phyloP scores from a whole-genome alignment of 768 basidiomycete species.

The Boletales sp. region DNA sequence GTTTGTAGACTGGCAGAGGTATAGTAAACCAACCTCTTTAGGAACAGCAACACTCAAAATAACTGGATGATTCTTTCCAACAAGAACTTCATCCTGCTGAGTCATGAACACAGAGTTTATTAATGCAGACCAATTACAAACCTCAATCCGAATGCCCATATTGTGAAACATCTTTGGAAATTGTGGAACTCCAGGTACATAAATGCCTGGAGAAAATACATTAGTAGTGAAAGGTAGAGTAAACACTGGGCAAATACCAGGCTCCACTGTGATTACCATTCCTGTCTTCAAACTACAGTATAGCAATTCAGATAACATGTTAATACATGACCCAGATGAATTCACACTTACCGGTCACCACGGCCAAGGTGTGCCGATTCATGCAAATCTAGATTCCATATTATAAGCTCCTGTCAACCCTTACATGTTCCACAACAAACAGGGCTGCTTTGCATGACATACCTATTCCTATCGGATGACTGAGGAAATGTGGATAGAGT shows the following conservation, averaged over 20 bases:
- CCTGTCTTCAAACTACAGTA: constrained; percentile 58
- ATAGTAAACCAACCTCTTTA: constrained; percentile 60
- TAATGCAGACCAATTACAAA: constrained; percentile 19
- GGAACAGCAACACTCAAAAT: constrained; percentile 73
- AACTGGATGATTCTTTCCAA: constrained; percentile 56
- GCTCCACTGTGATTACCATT: constrained; percentile 93
- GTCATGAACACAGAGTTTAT: constrained; percentile 5
- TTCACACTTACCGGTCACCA: constrained; percentile 43
- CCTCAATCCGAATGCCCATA: constrained; percentile 90
- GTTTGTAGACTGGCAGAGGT: background rate
- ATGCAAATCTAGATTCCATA: constrained; percentile 66
- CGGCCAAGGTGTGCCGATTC: constrained; percentile 70
- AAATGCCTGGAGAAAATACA: constrained; percentile 53
- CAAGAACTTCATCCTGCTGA: constrained; percentile 65
- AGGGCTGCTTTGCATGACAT: constrained; percentile 17
- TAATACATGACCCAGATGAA: background rate
- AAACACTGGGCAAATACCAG: constrained; percentile 42
- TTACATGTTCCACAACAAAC: constrained; percentile 1
- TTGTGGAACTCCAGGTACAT: constrained; percentile 74
- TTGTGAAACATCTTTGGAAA: constrained; percentile 91
- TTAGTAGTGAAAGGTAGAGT: constrained; percentile 1
- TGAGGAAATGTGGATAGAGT: constrained; percentile 90
- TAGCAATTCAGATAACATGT: constrained; percentile 6
- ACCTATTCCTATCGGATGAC: constrained; percentile 92
- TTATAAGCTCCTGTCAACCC: constrained; percentile 8